These are phyloP conservation scores for Ascosphaera pollenicola DNA, from an alignment of 2,329 filamentous ascomycete genomes.

Conservation along the genomic window DNA sequence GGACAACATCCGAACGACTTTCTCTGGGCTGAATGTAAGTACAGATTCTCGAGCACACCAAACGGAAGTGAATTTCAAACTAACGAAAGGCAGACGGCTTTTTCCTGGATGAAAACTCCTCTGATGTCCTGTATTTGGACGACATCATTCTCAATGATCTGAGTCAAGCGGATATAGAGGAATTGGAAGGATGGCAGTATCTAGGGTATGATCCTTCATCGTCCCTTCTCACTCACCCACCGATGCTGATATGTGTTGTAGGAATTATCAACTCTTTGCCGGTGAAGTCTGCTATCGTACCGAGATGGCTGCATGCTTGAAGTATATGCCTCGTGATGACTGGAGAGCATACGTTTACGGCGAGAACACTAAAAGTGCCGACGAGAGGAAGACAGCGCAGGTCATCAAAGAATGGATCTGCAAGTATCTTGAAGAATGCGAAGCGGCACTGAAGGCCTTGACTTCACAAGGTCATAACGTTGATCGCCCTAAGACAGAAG, in stretches of 20 bases:
- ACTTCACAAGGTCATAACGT: constrained; percentile 2
- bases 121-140: constrained; percentile 20
- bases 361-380: constrained; percentile 11
- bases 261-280: constrained; percentile 19
- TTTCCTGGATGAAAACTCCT: constrained; percentile 18
- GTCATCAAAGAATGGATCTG: constrained; percentile 17
- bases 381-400: constrained; percentile 11
- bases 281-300: constrained; percentile 21
- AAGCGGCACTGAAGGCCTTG: constrained; percentile 9
- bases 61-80: not conserved
- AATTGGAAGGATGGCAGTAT: constrained; percentile 16
- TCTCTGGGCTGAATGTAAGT: constrained; percentile 21
- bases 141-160: constrained; percentile 18
- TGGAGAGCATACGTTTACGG: constrained; percentile 21
- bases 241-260: constrained; percentile 4
- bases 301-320: constrained; percentile 19
- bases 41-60: not conserved
- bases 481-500: not conserved
- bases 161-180: constrained; percentile 10
- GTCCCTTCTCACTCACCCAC: not conserved
- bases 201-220: constrained; percentile 13
- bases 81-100: constrained; percentile 18
- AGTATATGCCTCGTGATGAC: constrained; percentile 16
- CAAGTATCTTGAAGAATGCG: constrained; percentile 15
- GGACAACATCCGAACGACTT: constrained; percentile 22